These are phyloP conservation scores for Chlorophyllum brunneum DNA, from an alignment of 768 basidiomycete genomes.

Conservation along the genomic window DNA sequence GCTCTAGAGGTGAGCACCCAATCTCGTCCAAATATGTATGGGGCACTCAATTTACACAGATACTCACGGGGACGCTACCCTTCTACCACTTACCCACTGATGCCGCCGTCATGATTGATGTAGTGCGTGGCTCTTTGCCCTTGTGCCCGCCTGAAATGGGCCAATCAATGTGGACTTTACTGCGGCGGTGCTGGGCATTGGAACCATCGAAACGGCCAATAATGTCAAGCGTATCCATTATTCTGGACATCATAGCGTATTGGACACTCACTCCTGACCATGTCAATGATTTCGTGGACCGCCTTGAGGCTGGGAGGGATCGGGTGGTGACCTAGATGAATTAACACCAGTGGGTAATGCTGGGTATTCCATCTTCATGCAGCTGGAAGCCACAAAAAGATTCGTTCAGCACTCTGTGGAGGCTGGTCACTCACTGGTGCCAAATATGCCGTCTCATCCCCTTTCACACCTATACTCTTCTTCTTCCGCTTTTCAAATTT, in stretches of 20 bases:
- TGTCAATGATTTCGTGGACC: neutral
- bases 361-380: no score
- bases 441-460: no score
- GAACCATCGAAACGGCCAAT: constrained; percentile 9
- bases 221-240: neutral
- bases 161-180: constrained; percentile 4
- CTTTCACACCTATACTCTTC: no score
- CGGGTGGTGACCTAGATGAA: no score
- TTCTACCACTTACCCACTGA: constrained; percentile 12
- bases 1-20: constrained; percentile 26
- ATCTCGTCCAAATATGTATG: neutral
- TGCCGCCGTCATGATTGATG: constrained; percentile 1
- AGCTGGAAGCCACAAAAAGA: no score
- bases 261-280: neutral
- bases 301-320: neutral
- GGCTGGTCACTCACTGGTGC: no score
- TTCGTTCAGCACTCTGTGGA: no score
- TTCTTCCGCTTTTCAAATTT: no score
- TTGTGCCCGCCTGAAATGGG: constrained; percentile 8
- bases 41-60: constrained; percentile 4
- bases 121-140: constrained; percentile 7
- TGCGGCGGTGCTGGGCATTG: constrained; percentile 9
- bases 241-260: neutral
- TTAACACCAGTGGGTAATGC: no score
- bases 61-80: constrained; percentile 13